These are phyloP conservation scores for Stellera chamaejasme DNA, from an alignment of 345 rosid genomes.

Conservation along the genomic window DNA sequence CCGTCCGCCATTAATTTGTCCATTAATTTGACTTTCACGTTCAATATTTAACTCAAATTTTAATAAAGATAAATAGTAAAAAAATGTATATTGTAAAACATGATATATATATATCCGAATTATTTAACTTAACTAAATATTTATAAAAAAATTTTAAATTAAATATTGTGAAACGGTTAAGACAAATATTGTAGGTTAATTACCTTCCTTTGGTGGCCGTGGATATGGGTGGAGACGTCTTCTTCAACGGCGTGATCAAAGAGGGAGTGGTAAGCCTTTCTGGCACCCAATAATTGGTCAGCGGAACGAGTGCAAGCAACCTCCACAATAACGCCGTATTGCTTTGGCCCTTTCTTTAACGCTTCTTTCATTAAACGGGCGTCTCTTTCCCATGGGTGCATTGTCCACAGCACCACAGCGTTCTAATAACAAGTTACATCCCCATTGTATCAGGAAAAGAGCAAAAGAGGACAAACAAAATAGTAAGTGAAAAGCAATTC, in stretches of 20 bases:
- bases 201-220: constrained; percentile 48
- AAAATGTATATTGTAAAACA: too few species aligned
- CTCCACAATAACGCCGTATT: constrained; percentile 54
- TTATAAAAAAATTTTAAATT: too few species aligned
- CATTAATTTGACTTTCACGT: too few species aligned
- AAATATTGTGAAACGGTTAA: too few species aligned
- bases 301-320: constrained; percentile 79
- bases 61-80: too few species aligned
- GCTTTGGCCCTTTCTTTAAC: constrained; percentile 37
- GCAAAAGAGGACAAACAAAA: not conserved
- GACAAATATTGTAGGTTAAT: too few species aligned
- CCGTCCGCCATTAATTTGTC: too few species aligned
- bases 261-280: constrained; percentile 90
- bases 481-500: not conserved
- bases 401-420: constrained; percentile 58
- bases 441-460: not conserved
- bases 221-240: constrained; percentile 51
- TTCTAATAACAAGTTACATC: constrained; percentile 24
- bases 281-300: constrained; percentile 66
- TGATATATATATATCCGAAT: too few species aligned
- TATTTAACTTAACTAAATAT: too few species aligned
- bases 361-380: constrained; percentile 72
- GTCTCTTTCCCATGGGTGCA: constrained; percentile 97
- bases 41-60: too few species aligned
- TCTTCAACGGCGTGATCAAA: constrained; percentile 77